Conservation (phyloP, 2,329 filamentous ascomycete genomes). For the Colletotrichum karsti region DNA sequence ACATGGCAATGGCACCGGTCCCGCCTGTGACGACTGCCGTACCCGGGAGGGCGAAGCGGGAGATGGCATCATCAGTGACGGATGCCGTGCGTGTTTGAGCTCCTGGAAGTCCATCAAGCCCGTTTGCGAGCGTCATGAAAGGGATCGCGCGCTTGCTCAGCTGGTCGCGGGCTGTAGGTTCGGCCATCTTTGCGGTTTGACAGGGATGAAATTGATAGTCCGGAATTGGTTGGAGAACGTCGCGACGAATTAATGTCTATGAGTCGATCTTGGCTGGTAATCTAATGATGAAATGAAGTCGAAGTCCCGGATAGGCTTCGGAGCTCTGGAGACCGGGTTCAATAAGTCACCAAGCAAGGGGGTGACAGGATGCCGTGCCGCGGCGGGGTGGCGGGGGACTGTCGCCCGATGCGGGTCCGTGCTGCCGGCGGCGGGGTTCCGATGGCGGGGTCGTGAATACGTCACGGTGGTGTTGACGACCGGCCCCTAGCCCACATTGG, state of each 20-base stretch:
- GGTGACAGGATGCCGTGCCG: conserved; percentile 19
- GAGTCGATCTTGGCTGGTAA: too few relatives aligned
- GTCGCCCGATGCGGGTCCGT: conserved; percentile 21
- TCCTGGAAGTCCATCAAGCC: conserved; percentile 18
- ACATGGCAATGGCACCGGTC: conserved; percentile 69
- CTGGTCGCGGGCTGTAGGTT: conserved; percentile 17
- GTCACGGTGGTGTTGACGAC: background rate
- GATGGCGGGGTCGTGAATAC: conserved; percentile 3
- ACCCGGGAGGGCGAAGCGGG: conserved; percentile 41
- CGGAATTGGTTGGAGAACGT: background rate
- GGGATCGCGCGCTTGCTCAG: conserved; percentile 36
- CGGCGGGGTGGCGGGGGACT: conserved; percentile 9
- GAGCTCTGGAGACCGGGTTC: background rate
- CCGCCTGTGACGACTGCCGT: conserved; percentile 68
- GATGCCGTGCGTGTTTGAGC: conserved; percentile 11
- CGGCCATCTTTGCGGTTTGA: conserved; percentile 3
- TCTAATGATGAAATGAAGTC: background rate
- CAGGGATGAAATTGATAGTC: background rate
- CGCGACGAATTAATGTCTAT: background rate
- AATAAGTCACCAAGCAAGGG: background rate
- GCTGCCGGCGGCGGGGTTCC: conserved; percentile 10
- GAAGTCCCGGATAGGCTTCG: background rate
- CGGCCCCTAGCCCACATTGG: too few relatives aligned
- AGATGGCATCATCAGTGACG: background rate
- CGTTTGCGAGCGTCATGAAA: conserved; percentile 34